Evolutionary conservation across 306 rosid species (phyloP).

Genomic region (Cicer chorassanicum): DNA sequence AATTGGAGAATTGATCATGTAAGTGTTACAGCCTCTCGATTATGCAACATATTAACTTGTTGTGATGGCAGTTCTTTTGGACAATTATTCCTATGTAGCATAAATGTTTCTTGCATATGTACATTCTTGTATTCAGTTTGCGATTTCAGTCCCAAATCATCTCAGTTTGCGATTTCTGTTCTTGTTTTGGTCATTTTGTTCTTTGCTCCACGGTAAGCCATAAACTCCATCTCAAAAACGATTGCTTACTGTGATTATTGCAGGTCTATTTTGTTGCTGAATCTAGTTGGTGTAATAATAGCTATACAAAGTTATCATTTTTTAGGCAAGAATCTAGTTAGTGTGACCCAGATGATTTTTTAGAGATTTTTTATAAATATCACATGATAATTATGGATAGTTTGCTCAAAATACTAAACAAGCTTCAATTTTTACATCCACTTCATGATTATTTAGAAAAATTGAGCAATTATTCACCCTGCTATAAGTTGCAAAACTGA

Average conservation of each 20-base stretch:
- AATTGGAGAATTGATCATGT: too few relatives aligned
- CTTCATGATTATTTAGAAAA: slow-evolving; percentile 78
- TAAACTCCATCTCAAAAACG: slow-evolving; percentile 17
- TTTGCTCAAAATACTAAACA: slow-evolving; percentile 87
- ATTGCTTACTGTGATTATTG: neutral
- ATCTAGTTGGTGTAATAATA: neutral
- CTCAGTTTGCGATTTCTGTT: too few relatives aligned
- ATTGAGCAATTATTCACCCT: slow-evolving; percentile 50
- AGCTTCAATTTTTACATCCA: slow-evolving; percentile 77
- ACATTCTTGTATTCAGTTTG: too few relatives aligned
- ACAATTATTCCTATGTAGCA: too few relatives aligned
- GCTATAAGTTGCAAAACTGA: slow-evolving; percentile 64
- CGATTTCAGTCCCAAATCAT: too few relatives aligned
- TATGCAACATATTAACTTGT: too few relatives aligned
- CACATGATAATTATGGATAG: slow-evolving; percentile 70
- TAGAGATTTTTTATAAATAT: slow-evolving; percentile 17
- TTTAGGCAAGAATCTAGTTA: slow-evolving; percentile 2
- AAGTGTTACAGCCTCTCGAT: too few relatives aligned
- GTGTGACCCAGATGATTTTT: slow-evolving; percentile 44
- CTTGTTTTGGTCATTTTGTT: neutral
- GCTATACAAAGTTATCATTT: slow-evolving; percentile 2
- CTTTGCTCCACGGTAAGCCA: slow-evolving; percentile 52
- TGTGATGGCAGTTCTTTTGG: too few relatives aligned
- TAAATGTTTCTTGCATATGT: too few relatives aligned
- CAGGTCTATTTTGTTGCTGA: too few relatives aligned